Base-by-base conservation (phyloP, 176 grass and related monocot genomes). In the Phoenix dactylifera region DNA sequence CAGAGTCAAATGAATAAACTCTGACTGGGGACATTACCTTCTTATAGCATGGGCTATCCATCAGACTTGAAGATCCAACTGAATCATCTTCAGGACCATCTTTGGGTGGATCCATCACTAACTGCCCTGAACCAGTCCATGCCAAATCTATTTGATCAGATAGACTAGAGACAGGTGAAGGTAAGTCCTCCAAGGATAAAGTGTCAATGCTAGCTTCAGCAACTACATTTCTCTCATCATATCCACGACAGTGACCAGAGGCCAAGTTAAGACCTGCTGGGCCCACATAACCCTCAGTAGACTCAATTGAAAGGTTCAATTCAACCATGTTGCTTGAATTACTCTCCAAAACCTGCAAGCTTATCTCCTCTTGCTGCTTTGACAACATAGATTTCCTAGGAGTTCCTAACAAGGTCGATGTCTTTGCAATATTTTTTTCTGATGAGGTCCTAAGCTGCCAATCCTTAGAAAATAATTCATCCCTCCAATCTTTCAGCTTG, bases 141-240 rank as follows among this genome's bases (percentile, higher is more conserved):
- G 83, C 83, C 58, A 81, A 85, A 69, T 96, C 91, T 79, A 96
- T 96, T 71, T 79, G 83, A 66, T 96, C 86, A 19, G 91, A 89
- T 51, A 90, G 83, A 79, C 80, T 79, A 72, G 90, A 95, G 16
- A 73, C 72, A 67, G 75, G 53, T 72, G 79, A 84, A 29, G 69
- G 52, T 57, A 71, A 64, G 49, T 67, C 80, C 66, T 75, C 78
- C 68, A 72, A 81, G 52, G 63, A 58, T 16, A 67, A 71, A 52
- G 6, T 83, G 62, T 68, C 67, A 35, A 57, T 74, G 58, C 48
- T 51, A 75, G 72, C 62, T 57, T 75, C 74, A 18, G 48, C 66
- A 57, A 17, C 65, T 16, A 71, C 18, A 24, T 63, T 18, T 62
- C 70, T 64, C 49, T 69, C 74, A 32, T 58, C 26, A 7, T 39